Conservation (phyloP, 2,329 filamentous ascomycete species). For the Paradendryphiella salina region DNA sequence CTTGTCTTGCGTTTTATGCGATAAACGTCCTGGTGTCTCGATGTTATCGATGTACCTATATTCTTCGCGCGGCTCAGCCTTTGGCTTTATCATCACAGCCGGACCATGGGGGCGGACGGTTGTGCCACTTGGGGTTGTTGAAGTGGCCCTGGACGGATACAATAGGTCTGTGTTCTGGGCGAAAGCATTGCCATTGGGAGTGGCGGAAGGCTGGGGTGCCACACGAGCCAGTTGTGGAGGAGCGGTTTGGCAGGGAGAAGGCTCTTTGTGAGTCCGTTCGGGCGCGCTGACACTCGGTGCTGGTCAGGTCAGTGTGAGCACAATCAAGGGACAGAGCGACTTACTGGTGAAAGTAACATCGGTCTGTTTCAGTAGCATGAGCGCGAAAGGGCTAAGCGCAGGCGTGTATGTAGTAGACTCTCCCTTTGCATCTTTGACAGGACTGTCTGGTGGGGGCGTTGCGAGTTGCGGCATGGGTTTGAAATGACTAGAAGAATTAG, state of each 20-base stretch:
- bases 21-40: conserved; percentile 32
- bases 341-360: conserved; percentile 45
- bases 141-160: conserved; percentile 20
- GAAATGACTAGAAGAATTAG: conserved; percentile 36
- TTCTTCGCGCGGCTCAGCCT: conserved; percentile 48
- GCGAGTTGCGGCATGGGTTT: conserved; percentile 38
- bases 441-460: conserved; percentile 38
- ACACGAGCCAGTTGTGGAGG: conserved; percentile 15
- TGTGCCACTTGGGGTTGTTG: conserved; percentile 20
- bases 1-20: conserved; percentile 58
- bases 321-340: conserved; percentile 5
- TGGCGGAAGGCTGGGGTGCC: conserved; percentile 13
- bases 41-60: conserved; percentile 48
- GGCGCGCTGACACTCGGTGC: conserved; percentile 18
- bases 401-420: conserved; percentile 18
- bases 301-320: conserved; percentile 22
- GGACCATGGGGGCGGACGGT: conserved; percentile 39
- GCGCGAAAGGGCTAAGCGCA: conserved; percentile 57
- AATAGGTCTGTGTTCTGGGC: conserved; percentile 21
- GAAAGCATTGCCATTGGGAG: conserved; percentile 16
- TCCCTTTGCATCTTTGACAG: conserved; percentile 27
- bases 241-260: conserved; percentile 14
- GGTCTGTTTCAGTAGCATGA: conserved; percentile 55
- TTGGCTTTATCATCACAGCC: conserved; percentile 55
- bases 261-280: conserved; percentile 16